Conservation (phyloP, 305 asterid species). For the Rubia occidens region DNA sequence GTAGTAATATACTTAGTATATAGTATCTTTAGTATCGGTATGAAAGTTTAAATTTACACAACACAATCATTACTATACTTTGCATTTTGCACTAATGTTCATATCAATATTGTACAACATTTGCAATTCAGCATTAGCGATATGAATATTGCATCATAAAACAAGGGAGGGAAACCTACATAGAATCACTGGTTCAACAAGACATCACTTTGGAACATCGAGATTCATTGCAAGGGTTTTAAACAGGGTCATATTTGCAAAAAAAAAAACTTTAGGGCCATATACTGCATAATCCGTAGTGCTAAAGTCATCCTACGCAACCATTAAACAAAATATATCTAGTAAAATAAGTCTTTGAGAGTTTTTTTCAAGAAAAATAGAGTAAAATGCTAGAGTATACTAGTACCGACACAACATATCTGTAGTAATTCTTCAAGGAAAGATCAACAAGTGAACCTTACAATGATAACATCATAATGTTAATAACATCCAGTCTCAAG, state of each 20-base stretch:
- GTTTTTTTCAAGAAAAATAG: conserved; percentile 7
- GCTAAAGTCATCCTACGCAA: conserved; percentile 89
- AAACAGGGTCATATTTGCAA: conserved; percentile 87
- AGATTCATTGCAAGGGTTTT: conserved; percentile 99
- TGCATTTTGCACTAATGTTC: not conserved
- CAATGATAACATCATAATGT: conserved; percentile 24
- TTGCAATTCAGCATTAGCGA: not conserved
- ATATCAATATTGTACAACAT: not conserved
- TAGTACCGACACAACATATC: conserved; percentile 88
- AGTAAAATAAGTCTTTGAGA: conserved; percentile 16
- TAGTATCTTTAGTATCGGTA: too few relatives aligned
- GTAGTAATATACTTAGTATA: not conserved
- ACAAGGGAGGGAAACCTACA: conserved; percentile 41
- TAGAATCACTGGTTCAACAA: conserved; percentile 86
- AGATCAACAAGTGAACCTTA: conserved; percentile 98
- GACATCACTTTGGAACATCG: conserved; percentile 99
- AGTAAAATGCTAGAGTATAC: conserved; percentile 34
- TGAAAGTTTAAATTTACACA: not conserved
- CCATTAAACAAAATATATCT: conserved; percentile 24
- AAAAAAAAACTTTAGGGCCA: conserved; percentile 80
- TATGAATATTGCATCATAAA: not conserved
- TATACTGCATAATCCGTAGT: conserved; percentile 52
- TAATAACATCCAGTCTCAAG: too few relatives aligned
- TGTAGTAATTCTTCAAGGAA: conserved; percentile 94
- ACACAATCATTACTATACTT: not conserved